Base-by-base conservation (phyloP, 306 rosid species). In the Quercus bicolor region DNA sequence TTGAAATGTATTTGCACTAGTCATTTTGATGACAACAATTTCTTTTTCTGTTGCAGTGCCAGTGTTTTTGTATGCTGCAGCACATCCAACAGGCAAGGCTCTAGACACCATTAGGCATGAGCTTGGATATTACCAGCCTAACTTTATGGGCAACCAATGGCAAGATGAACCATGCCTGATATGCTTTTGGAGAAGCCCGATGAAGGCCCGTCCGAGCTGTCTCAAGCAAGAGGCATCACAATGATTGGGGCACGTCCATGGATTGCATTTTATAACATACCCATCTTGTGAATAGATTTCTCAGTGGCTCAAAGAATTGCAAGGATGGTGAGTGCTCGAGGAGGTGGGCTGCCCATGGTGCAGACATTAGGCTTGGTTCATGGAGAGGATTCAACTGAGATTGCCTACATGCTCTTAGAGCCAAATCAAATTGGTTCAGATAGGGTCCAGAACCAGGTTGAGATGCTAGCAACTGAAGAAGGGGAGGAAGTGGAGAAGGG, bases 221-320 rank as follows among this genome's bases (percentile, higher is more conserved):
- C 90, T 33, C 85, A 54, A 18, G 74, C 85, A 0, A 85, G 88
- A 86, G 97, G 97, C 55, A 85, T 94, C 78, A 4, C 90, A 4
- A 85, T 91, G 97, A 88, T 92, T 0, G 97, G 97, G 18, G 98
- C 97, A 31, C 90, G 89, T 5, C 87, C 92, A 10, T 92, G 97
- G 97, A 84, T 90, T 12, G 37, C 88, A 56, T 77, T 86, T 68
- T 94, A 89, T 87, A 92, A 88, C 76, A 16, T 92, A 43, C 97
- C 97, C 31, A 79, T 94, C 73, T 43, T 87, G 80, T 83, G 92
- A 48, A 85, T 85, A 0, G 91, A 87, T 65, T 85, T 90, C 31
- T 72, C 90, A 0, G 78, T 86, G 0, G 81, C 92, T 52, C 82
- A 73, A 68, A 83, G 84, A 83, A 85, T 92, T 20, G 97, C 98